Evolutionary conservation across 2,329 filamentous ascomycete species (phyloP).

Genomic region (Colletotrichum euphorbiae): DNA sequence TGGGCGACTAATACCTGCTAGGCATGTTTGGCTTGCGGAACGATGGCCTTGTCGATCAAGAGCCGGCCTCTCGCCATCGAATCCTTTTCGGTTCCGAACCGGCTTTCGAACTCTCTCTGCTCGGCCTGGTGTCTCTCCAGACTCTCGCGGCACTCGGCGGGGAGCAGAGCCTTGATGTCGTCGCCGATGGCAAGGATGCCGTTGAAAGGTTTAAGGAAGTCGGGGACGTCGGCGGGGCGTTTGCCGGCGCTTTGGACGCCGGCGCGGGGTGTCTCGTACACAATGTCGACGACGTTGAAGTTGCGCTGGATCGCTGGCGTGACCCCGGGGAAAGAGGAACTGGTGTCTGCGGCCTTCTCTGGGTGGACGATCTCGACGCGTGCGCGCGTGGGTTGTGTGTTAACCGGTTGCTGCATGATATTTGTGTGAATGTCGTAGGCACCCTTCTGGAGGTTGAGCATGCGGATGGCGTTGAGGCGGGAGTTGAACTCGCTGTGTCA

Average conservation of each 20-base stretch:
- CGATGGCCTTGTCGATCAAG: conserved; percentile 73
- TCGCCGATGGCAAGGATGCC: conserved; percentile 74
- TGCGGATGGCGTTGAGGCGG: conserved; percentile 74
- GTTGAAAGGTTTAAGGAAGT: conserved; percentile 64
- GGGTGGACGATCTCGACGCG: conserved; percentile 78
- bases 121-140: conserved; percentile 75
- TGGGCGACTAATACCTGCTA: conserved; percentile 8
- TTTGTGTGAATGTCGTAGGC: conserved; percentile 97
- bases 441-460: conserved; percentile 73
- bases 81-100: conserved; percentile 77
- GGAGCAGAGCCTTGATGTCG: conserved; percentile 74
- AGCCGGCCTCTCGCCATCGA: conserved; percentile 65
- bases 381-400: conserved; percentile 89
- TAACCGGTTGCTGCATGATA: conserved; percentile 84
- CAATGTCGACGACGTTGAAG: conserved; percentile 67
- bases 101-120: conserved; percentile 78
- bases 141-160: conserved; percentile 76
- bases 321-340: conserved; percentile 59
- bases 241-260: conserved; percentile 58
- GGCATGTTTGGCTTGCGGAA: conserved; percentile 55
- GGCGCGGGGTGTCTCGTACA: conserved; percentile 62
- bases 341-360: conserved; percentile 44
- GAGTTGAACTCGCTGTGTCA: conserved; percentile 82
- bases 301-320: conserved; percentile 64
- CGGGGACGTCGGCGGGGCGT: conserved; percentile 50